Evolutionary conservation across 305 asterid genomes (phyloP), one percentile per base, ranked within the genome.

Genomic region (Fraxinus velutina): DNA sequence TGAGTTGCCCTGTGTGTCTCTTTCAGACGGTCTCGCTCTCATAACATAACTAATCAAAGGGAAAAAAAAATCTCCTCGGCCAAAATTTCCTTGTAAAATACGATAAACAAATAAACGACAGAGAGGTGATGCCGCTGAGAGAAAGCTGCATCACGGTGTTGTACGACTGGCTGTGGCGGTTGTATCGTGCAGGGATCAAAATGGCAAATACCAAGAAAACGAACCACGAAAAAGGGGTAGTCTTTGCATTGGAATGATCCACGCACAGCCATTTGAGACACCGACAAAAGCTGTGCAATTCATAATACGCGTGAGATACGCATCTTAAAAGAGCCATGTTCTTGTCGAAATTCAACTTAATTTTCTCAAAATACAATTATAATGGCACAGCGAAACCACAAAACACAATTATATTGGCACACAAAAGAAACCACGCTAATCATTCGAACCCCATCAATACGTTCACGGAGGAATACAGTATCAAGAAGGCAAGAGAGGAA

Each of bases 241-340:
- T 84, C 90, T 86, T 81, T 3, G 86, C 72, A 62, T 79, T 87
- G 0, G 99, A 94, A 74, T 96, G 99, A 77, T 96, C 98, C 71
- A 94, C 97, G 85, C 98, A 94, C 79, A 96, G 90, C 97, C 98
- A 96, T 76, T 82, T 87, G 2, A 96, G 88, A 97, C 99, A 96
- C 37, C 92, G 76, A 5, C 98, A 84, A 86, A 94, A 94, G 75
- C 90, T 83, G 77, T 87, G 91, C 73, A 96, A 89, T 84, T 96
- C 99, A 80, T 96, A 98, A 5, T 73, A 87, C 9, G 93, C 92
- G 78, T 92, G 95, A 4, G 98, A 96, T 24, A 17, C 75, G 83
- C 90, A 80, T 2, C 98, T 90, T 5, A 87, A 74, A 77, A 81
- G 86, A 4, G 78, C 84, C 62, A 7, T 84, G 92, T 27, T 78